phyloP scores from a whole-genome alignment of 306 rosid genomes.

The Acacia melanoxylon region DNA sequence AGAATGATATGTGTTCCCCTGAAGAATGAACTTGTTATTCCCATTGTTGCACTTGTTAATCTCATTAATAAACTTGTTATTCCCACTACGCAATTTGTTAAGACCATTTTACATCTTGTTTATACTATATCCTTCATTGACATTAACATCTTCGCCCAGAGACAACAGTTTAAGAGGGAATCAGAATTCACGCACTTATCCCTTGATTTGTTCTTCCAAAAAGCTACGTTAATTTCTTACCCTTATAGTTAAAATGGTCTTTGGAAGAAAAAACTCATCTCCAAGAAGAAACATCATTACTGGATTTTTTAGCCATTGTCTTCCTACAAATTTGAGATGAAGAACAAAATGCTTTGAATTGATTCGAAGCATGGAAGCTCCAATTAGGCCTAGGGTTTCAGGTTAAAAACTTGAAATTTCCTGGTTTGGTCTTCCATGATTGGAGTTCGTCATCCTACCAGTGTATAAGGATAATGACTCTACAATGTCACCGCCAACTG shows the following conservation, averaged over 20 bases:
- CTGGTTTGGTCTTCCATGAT: constrained; percentile 9
- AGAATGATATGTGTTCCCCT: too few species aligned
- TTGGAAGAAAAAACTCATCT: constrained; percentile 61
- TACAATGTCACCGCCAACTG: neutral
- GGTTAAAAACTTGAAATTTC: constrained; percentile 33
- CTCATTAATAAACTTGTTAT: too few species aligned
- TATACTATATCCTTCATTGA: too few species aligned
- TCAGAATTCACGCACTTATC: constrained; percentile 2
- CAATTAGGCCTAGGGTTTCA: constrained; percentile 20
- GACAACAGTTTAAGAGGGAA: constrained; percentile 13
- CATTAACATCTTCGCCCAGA: neutral
- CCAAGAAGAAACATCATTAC: constrained; percentile 34
- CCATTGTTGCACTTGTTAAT: too few species aligned
- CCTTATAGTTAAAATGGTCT: constrained; percentile 45
- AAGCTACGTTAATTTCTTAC: constrained; percentile 28
- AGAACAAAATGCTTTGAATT: constrained; percentile 34
- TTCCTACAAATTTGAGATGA: constrained; percentile 31
- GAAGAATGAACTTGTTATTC: too few species aligned
- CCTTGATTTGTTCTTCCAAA: neutral
- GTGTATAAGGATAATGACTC: neutral
- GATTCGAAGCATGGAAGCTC: constrained; percentile 1
- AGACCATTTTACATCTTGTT: too few species aligned
- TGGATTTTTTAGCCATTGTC: constrained; percentile 25
- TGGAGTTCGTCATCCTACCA: constrained; percentile 16
- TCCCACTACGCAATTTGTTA: too few species aligned